Base-by-base conservation (phyloP, 2,329 filamentous ascomycete genomes). In the Gnomoniopsis smithogilvyi region DNA sequence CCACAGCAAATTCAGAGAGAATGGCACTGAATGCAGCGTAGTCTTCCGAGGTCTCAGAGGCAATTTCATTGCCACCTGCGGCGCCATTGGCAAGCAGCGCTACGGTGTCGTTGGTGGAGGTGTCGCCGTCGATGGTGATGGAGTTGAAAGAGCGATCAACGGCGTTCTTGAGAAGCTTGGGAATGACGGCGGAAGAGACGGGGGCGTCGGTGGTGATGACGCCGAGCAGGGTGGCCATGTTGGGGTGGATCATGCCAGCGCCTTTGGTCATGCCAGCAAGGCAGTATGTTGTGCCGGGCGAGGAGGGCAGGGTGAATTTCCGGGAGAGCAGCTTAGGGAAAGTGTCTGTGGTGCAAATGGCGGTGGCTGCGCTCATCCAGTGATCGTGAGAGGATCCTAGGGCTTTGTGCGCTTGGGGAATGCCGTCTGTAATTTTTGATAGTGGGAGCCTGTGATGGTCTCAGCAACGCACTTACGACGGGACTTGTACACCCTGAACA, bases 291-390 rank as follows among this genome's bases (percentile, higher is more conserved):
- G 85, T 79, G 19, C 80, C 80, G 0, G 90, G 86, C 3, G 90
- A 90, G 1, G 90, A 93, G 3, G 95, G 93, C 34, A 99, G 85
- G 30, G 80, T 86, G 75, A 98, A 99, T 15, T 86, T 86, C 66
- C 84, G 86, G 21, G 93, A 97, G 67, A 94, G 81, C 64, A 99
- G 87, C 77, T 99, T 99, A 60, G 95, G 95, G 74, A 99, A 99
- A 3, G 95, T 98, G 75, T 99, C 95, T 17, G 95, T 99, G 14
- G 95, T 99, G 81, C 94, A 97, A 70, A 99, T 98, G 45, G 95
- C 94, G 68, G 87, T 88, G 59, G 95, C 95, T 47, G 91, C 89
- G 56, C 81, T 80, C 50, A 99, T 78, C 95, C 94, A 99, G 75
- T 95, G 85, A 61, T 90, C 83, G 75, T 98, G 93, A 8, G 88